Percentiles rank a stretch among this genome's conserved stretches.
Conservation (phyloP, 306 rosid species). For the Rosa rugosa region DNA sequence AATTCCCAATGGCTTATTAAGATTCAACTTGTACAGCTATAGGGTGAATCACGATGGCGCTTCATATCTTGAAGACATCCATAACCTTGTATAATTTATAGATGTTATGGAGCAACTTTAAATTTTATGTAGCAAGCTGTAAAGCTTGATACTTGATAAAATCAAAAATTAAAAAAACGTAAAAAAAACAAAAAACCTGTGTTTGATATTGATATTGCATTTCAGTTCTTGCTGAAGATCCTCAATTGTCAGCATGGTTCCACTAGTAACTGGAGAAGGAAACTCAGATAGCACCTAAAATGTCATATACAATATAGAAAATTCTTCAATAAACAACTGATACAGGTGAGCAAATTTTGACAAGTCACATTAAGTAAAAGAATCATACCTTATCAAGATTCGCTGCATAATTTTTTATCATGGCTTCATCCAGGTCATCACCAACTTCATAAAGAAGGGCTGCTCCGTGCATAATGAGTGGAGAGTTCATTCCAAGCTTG, state of each 20-base stretch:
- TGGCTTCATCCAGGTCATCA: conserved; percentile 79
- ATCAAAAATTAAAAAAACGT: background rate
- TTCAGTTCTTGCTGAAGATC: conserved; percentile 85
- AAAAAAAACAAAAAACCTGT: conserved; percentile 56
- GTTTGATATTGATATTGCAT: conserved; percentile 84
- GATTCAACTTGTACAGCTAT: background rate
- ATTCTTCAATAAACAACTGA: background rate
- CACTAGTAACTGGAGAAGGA: conserved; percentile 77
- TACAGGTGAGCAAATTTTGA: conserved; percentile 3
- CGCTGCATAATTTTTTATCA: conserved; percentile 72
- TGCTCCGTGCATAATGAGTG: conserved; percentile 75
- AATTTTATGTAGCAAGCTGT: background rate
- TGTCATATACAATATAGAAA: background rate
- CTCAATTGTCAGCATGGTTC: conserved; percentile 73
- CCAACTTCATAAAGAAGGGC: conserved; percentile 90
- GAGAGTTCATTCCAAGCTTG: conserved; percentile 88
- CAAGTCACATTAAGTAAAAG: conserved; percentile 14
- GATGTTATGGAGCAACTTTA: background rate
- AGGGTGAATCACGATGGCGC: background rate
- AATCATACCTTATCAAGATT: conserved; percentile 81
- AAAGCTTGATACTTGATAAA: conserved; percentile 10
- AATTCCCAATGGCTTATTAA: background rate
- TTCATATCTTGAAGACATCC: background rate
- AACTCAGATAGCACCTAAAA: conserved; percentile 81
- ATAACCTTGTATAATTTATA: background rate